Base-by-base conservation (phyloP, 2,329 filamentous ascomycete species). In the Teratosphaeria nubilosa region DNA sequence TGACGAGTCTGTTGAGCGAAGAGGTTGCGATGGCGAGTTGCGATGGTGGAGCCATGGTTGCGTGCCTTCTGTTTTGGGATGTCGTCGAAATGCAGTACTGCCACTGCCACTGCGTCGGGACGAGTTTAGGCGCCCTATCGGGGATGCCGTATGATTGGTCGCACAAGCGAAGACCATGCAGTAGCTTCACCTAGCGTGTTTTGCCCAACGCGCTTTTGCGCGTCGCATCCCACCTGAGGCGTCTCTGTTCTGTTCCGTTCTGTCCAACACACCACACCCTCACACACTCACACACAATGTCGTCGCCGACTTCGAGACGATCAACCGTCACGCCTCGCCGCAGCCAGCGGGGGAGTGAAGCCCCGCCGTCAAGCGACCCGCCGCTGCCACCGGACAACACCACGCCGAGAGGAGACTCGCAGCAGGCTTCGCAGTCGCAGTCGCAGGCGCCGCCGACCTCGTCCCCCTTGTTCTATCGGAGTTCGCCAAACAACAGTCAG, bases 1-100 rank as follows among this genome's bases (percentile, higher is more conserved):
- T 96, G 64, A 96, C 83, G 53, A 97, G 83, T 59, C 94, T 90
- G 67, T 82, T 80, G 65, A 97, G 84, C 22, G 90, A 85, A 61
- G 86, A 83, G 25, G 89, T 94, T 51, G 87, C 85, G 70, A 96
- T 94, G 67, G 83, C 75, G 72, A 96, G 84, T 65, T 86, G 82
- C 1, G 86, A 85, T 51, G 88, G 88, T 32, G 90, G 81, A 3
- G 89, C 81, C 91, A 96, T 96, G 54, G 55, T 74, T 55, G 31
- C 31, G 51, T 31, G 51, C 41, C 41, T 48, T 11, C 41, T 48
- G 4, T 48, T 20, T 48, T 48, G 41, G 41, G 41, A 48, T 48
- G 41, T 48, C 20, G 53, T 45, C 32, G 30, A 55, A 16, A 20
- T 30, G 27, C 3, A 5, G 27, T 30, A 30, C 27, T 30, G 27